These are phyloP conservation scores for Mortierella claussenii DNA, from an alignment of 192 early-diverging fungal species.

Conservation along the genomic window DNA sequence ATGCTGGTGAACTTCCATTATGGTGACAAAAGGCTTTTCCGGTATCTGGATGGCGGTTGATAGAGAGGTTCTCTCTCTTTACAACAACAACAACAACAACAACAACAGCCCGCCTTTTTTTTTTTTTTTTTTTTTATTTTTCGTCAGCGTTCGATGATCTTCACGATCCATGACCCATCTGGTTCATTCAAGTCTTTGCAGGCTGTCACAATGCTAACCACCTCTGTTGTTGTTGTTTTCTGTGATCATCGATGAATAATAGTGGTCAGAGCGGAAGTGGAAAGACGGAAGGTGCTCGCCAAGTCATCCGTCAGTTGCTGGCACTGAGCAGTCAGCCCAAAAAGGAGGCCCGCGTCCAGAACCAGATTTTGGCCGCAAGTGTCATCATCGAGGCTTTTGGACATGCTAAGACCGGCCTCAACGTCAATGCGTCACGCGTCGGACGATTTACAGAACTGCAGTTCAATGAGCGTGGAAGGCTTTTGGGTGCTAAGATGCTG, in stretches of 20 bases:
- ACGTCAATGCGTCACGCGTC: conserved; percentile 86
- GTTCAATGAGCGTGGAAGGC: conserved; percentile 90
- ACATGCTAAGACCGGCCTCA: conserved; percentile 79
- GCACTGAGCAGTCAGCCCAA: conserved; percentile 74
- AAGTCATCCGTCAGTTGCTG: conserved; percentile 73
- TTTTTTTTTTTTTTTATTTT: neutral
- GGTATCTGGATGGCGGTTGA: no score
- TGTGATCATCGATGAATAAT: neutral
- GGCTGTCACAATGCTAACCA: neutral
- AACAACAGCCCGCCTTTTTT: neutral
- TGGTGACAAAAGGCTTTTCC: no score
- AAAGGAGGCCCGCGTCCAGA: conserved; percentile 74
- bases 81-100: no score
- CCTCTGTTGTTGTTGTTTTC: neutral
- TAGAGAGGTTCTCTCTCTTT: no score
- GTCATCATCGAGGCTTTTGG: conserved; percentile 89
- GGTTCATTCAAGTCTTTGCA: no score
- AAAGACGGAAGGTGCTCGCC: conserved; percentile 82
- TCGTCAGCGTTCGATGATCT: neutral
- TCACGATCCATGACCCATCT: no score
- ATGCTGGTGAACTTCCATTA: no score
- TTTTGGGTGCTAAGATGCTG: conserved; percentile 88
- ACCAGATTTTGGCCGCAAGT: conserved; percentile 75
- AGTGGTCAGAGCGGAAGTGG: conserved; percentile 91
- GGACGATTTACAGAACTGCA: conserved; percentile 90